phyloP scores from a whole-genome alignment of 768 basidiomycete genomes.

The Macrocybe gigantea region DNA sequence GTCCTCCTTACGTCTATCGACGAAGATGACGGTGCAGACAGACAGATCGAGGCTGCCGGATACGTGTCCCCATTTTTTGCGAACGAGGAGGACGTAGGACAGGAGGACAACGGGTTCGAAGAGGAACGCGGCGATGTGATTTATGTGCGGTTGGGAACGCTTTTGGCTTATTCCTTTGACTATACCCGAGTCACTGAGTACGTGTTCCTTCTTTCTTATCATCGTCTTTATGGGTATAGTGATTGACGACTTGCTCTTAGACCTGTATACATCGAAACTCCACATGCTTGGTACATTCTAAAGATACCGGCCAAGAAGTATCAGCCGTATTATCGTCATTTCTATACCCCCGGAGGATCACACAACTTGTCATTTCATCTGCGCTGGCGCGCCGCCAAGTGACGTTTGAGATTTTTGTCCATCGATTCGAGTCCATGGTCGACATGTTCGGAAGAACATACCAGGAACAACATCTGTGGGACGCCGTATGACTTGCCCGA shows the following conservation, averaged over 20 bases:
- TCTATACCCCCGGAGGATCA: conserved; percentile 46
- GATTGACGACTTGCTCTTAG: conserved; percentile 25
- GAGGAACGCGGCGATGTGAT: conserved; percentile 14
- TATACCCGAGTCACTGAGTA: conserved; percentile 47
- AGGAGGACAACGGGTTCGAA: conserved; percentile 42
- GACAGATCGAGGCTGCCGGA: conserved; percentile 51
- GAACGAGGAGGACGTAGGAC: conserved; percentile 58
- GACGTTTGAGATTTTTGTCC: conserved; percentile 28
- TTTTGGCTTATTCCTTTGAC: conserved; percentile 46
- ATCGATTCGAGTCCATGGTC: conserved; percentile 22
- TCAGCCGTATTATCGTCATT: conserved; percentile 33
- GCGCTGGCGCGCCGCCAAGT: conserved; percentile 23
- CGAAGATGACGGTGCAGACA: conserved; percentile 30
- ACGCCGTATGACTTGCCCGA: conserved; percentile 19
- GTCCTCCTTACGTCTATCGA: conserved; percentile 44
- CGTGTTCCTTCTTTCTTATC: conserved; percentile 17
- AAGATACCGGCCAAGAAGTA: conserved; percentile 42
- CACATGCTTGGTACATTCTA: conserved; percentile 59
- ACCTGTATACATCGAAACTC: conserved; percentile 61
- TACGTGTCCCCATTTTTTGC: conserved; percentile 38
- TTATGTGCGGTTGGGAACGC: conserved; percentile 39
- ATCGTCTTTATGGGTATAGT: neutral
- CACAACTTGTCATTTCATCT: conserved; percentile 40
- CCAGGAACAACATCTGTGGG: conserved; percentile 24
- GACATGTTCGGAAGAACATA: conserved; percentile 30